Conservation (phyloP, 2,329 filamentous ascomycete species). For the Thielaviopsis punctulata region DNA sequence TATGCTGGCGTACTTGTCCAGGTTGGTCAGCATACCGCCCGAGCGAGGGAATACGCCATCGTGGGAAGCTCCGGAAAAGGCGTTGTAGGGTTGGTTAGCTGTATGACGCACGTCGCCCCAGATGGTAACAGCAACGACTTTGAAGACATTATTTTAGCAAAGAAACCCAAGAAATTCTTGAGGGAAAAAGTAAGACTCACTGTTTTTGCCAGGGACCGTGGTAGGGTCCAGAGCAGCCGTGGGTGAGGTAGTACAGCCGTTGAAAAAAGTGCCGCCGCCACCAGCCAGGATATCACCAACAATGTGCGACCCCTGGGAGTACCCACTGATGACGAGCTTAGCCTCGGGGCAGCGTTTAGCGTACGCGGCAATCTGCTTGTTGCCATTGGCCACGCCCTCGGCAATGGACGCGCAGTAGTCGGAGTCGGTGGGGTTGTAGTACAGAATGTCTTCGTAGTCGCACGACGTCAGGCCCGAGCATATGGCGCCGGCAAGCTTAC, state of each 20-base stretch:
- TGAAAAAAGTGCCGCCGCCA: not conserved
- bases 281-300: not conserved
- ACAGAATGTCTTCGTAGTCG: slow-evolving; percentile 20
- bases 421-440: not conserved
- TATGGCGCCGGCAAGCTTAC: slow-evolving; percentile 16
- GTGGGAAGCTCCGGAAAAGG: not conserved
- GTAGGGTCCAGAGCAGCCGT: slow-evolving; percentile 14
- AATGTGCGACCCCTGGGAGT: not conserved
- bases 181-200: slow-evolving; percentile 15
- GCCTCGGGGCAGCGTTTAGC: not conserved
- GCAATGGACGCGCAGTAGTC: not conserved
- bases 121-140: not conserved
- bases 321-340: slow-evolving; percentile 19
- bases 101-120: not conserved
- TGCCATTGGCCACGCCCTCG: not conserved
- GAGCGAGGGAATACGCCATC: not conserved
- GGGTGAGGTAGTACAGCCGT: not conserved
- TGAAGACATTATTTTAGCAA: not conserved
- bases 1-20: not conserved
- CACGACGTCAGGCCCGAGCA: slow-evolving; percentile 17
- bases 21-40: not conserved
- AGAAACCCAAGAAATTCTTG: not conserved
- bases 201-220: slow-evolving; percentile 18
- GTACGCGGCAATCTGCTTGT: not conserved
- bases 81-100: not conserved